phyloP scores from a whole-genome alignment of 2,329 filamentous ascomycete species.

The Penicillium carneum region DNA sequence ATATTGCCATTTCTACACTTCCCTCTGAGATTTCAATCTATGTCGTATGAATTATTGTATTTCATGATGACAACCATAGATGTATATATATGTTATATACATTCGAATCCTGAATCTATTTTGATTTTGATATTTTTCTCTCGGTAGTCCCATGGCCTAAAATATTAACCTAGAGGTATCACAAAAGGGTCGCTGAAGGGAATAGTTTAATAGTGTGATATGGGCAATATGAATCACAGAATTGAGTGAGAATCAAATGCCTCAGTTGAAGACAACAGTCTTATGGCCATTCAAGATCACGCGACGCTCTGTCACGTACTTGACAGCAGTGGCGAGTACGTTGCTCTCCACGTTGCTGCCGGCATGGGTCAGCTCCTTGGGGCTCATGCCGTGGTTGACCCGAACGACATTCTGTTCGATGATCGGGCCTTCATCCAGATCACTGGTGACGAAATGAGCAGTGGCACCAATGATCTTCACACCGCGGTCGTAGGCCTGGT shows the following conservation, averaged over 20 bases:
- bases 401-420: slow-evolving; percentile 83
- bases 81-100: not conserved
- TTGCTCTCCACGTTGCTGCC: slow-evolving; percentile 85
- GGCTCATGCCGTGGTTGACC: slow-evolving; percentile 77
- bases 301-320: slow-evolving; percentile 80
- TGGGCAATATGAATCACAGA: not conserved
- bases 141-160: not conserved
- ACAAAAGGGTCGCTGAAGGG: slow-evolving; percentile 2
- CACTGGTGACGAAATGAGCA: slow-evolving; percentile 84
- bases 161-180: slow-evolving; percentile 2
- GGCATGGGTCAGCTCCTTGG: slow-evolving; percentile 78
- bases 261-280: slow-evolving; percentile 75
- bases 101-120: not conserved
- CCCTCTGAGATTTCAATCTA: not conserved
- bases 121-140: not conserved
- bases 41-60: not conserved
- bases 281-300: slow-evolving; percentile 80
- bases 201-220: not conserved
- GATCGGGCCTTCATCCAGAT: slow-evolving; percentile 85
- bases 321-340: slow-evolving; percentile 79
- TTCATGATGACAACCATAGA: not conserved
- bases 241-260: not conserved
- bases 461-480: slow-evolving; percentile 90
- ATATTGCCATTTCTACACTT: not conserved
- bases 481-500: slow-evolving; percentile 83